phyloP scores from a whole-genome alignment of 192 early-diverging fungal genomes.

The Coemansia sp. region DNA sequence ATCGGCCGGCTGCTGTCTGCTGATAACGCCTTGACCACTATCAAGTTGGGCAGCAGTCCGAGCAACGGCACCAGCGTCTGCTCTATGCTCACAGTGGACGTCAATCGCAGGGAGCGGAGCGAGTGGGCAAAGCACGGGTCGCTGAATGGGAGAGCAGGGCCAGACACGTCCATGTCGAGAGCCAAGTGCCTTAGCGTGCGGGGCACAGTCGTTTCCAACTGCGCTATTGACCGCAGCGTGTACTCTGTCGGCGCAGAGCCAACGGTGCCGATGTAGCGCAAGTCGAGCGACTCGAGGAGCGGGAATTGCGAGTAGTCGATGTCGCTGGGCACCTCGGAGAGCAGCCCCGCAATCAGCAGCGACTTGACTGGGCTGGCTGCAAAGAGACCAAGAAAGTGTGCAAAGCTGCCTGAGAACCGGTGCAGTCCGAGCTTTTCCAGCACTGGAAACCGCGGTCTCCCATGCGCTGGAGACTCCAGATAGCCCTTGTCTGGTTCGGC shows the following conservation, averaged over 20 bases:
- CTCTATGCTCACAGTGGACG: neutral
- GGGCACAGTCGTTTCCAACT: neutral
- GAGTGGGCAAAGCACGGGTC: neutral
- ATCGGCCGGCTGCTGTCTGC: neutral
- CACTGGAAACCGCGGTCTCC: slow-evolving; percentile 13
- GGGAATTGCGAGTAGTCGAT: slow-evolving; percentile 5
- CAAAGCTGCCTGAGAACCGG: slow-evolving; percentile 9
- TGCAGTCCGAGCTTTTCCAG: slow-evolving; percentile 12
- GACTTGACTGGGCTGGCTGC: neutral
- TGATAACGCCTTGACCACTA: neutral
- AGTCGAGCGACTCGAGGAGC: slow-evolving; percentile 1
- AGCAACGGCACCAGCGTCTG: neutral
- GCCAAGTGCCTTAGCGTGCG: neutral
- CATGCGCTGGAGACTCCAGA: neutral
- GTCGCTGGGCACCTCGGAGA: slow-evolving; percentile 3
- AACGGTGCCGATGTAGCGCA: slow-evolving; percentile 7
- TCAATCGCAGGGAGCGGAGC: neutral
- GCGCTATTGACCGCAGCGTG: neutral
- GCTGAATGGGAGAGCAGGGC: neutral
- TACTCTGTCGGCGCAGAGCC: neutral
- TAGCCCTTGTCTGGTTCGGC: neutral
- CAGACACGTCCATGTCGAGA: neutral
- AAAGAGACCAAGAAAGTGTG: slow-evolving; percentile 10
- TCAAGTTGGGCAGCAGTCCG: neutral
- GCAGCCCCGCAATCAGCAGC: slow-evolving; percentile 14